A percentile compares a stretch with the other conserved stretches of the same genome.
Conservation (phyloP, 2,329 filamentous ascomycete species). For the Didymella lethalis region DNA sequence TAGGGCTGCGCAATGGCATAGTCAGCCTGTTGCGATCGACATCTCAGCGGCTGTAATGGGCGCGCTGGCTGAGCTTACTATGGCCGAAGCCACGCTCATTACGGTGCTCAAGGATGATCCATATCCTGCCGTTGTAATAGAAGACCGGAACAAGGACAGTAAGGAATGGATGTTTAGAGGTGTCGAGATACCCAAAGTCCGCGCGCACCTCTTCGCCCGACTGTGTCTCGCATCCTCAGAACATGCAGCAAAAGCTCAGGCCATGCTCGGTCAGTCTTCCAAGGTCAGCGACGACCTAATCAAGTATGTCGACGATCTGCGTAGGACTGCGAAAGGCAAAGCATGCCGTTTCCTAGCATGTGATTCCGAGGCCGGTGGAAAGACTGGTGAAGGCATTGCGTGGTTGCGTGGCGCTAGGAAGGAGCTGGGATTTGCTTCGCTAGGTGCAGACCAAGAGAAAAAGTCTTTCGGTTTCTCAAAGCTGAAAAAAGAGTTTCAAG, state of each 20-base stretch:
- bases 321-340: slow-evolving; percentile 78
- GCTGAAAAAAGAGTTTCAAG: slow-evolving; percentile 76
- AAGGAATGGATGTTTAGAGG: slow-evolving; percentile 97
- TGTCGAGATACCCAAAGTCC: slow-evolving; percentile 85
- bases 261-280: slow-evolving; percentile 56
- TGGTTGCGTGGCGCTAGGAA: slow-evolving; percentile 82
- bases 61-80: slow-evolving; percentile 66
- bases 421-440: slow-evolving; percentile 70
- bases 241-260: slow-evolving; percentile 77
- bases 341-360: slow-evolving; percentile 91
- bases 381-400: slow-evolving; percentile 83
- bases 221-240: slow-evolving; percentile 88
- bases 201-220: slow-evolving; percentile 85
- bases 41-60: slow-evolving; percentile 55
- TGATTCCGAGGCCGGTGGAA: slow-evolving; percentile 82
- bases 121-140: slow-evolving; percentile 82
- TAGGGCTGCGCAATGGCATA: slow-evolving; percentile 57
- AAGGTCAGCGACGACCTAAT: slow-evolving; percentile 70
- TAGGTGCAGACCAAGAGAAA: slow-evolving; percentile 49
- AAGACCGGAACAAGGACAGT: slow-evolving; percentile 81
- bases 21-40: slow-evolving; percentile 49
- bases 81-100: slow-evolving; percentile 88
- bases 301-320: slow-evolving; percentile 78
- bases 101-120: slow-evolving; percentile 94
- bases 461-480: slow-evolving; percentile 67